Evolutionary conservation across 768 basidiomycete genomes (phyloP), one percentile per base, ranked within the genome.

Genomic region (Podaxis sp.): DNA sequence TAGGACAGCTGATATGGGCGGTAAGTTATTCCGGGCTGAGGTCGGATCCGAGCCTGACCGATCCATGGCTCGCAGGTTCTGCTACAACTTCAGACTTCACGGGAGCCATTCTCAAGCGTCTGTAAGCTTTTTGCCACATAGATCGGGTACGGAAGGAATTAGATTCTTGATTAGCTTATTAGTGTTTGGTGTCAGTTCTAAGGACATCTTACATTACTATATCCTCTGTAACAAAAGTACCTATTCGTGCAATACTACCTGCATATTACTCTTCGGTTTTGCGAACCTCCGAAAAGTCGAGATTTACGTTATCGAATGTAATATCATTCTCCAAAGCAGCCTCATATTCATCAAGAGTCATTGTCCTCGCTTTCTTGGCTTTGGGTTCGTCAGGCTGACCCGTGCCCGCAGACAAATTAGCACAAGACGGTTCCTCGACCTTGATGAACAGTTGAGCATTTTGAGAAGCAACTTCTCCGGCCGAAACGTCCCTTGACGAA

Each of bases 71-170:
- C 66, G 11, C 64, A 93, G 93, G 95, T 61, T 87, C 89, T 65
- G 86, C 93, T 50, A 92, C 91, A 30, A 99, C 96, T 62, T 93
- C 92, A 30, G 96, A 98, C 71, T 95, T 99, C 80, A 99, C 97
- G 41, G 81, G 88, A 53, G 96, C 91, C 50, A 84, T 99, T 73
- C 95, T 98, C 78, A 85, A 90, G 76, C 89, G 88, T 74, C 78
- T 93, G 69, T 86, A 76, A 72, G 58, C 40, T 28, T 24, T 58
- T 46, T 5, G 28, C n/a, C n/a, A 62, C 22, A 37, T 50, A 61
- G 55, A 40, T 63, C 52, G 44, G 30, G 56, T 51, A 65, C 15
- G 44, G 61, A 60, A 66, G 57, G 52, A 56, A 60, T 64, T 56
- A 65, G 68, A 68, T 59, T 63, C 64, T 64, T 60, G 53, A 63